Conservation (phyloP, 768 basidiomycete genomes). For the Trametes cingulata region DNA sequence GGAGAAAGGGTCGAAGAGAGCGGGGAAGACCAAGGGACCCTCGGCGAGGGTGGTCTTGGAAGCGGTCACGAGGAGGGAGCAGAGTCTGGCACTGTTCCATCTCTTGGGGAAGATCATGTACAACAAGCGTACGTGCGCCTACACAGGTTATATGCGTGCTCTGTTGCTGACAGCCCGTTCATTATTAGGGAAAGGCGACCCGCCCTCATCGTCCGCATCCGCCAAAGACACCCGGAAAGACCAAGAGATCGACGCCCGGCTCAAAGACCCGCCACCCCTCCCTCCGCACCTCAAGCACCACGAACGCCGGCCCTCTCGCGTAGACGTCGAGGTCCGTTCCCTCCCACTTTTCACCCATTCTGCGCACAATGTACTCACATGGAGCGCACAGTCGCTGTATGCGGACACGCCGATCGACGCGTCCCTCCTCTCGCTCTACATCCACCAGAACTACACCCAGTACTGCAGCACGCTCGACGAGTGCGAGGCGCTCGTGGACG, state of each 20-base stretch:
- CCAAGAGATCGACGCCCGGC: constrained; percentile 51
- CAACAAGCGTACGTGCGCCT: constrained; percentile 75
- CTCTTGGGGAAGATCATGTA: constrained; percentile 91
- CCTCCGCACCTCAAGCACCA: constrained; percentile 62
- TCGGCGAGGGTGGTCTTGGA: constrained; percentile 52
- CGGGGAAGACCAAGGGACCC: constrained; percentile 27
- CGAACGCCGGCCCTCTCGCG: constrained; percentile 66
- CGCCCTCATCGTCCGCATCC: constrained; percentile 52
- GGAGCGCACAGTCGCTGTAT: constrained; percentile 56
- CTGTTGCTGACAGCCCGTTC: constrained; percentile 5
- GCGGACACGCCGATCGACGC: constrained; percentile 90
- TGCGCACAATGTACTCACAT: neutral
- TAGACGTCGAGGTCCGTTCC: constrained; percentile 66
- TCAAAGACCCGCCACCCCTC: constrained; percentile 57
- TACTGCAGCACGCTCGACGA: constrained; percentile 82
- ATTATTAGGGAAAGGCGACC: constrained; percentile 71
- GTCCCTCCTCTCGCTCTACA: constrained; percentile 82
- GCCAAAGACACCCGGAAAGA: constrained; percentile 67
- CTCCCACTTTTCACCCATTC: neutral
- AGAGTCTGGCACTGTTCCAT: constrained; percentile 87
- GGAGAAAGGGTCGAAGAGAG: constrained; percentile 31
- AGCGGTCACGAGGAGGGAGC: constrained; percentile 79
- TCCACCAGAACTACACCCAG: constrained; percentile 91
- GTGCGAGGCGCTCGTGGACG: constrained; percentile 66
- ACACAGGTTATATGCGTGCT: no score